A percentile compares a stretch with the other conserved stretches of the same genome.
phyloP scores from a whole-genome alignment of 1,284 basidiomycete species.

The Sanghuangporus baumii region DNA sequence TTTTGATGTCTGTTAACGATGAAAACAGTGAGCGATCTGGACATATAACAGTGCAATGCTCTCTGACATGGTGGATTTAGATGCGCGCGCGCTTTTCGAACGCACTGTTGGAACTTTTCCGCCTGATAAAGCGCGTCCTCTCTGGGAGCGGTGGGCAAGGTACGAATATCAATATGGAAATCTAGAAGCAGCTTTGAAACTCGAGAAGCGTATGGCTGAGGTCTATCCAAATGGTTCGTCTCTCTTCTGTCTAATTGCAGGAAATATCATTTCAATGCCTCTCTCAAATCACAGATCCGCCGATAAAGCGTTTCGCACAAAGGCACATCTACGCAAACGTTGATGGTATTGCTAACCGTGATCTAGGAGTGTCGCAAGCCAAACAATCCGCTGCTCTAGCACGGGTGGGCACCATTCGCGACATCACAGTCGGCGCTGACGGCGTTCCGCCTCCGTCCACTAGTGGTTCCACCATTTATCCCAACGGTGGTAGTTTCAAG shows the following conservation, averaged over 20 bases:
- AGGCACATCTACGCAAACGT: slow-evolving; percentile 84
- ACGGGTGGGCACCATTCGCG: slow-evolving; percentile 45
- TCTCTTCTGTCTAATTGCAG: background rate
- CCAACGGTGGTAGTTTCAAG: slow-evolving; percentile 29
- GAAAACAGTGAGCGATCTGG: slow-evolving; percentile 70
- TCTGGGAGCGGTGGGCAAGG: slow-evolving; percentile 95
- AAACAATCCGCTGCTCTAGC: slow-evolving; percentile 31
- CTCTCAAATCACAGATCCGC: slow-evolving; percentile 52
- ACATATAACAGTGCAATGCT: slow-evolving; percentile 7
- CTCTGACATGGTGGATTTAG: slow-evolving; percentile 35
- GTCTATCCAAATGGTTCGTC: slow-evolving; percentile 75
- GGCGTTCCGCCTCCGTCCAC: slow-evolving; percentile 17
- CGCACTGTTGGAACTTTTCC: slow-evolving; percentile 77
- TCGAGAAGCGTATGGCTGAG: slow-evolving; percentile 85
- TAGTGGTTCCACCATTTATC: slow-evolving; percentile 20
- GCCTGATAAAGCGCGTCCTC: slow-evolving; percentile 72
- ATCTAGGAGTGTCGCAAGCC: slow-evolving; percentile 62
- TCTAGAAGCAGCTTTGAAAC: slow-evolving; percentile 81
- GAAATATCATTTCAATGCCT: background rate
- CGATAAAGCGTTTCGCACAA: slow-evolving; percentile 89
- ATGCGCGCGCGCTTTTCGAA: slow-evolving; percentile 95
- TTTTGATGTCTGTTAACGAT: slow-evolving; percentile 93
- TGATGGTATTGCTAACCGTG: slow-evolving; percentile 85
- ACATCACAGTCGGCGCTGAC: background rate
- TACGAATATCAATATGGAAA: slow-evolving; percentile 97